phyloP scores from a whole-genome alignment of 768 basidiomycete species.

The Lyophyllum semitale region DNA sequence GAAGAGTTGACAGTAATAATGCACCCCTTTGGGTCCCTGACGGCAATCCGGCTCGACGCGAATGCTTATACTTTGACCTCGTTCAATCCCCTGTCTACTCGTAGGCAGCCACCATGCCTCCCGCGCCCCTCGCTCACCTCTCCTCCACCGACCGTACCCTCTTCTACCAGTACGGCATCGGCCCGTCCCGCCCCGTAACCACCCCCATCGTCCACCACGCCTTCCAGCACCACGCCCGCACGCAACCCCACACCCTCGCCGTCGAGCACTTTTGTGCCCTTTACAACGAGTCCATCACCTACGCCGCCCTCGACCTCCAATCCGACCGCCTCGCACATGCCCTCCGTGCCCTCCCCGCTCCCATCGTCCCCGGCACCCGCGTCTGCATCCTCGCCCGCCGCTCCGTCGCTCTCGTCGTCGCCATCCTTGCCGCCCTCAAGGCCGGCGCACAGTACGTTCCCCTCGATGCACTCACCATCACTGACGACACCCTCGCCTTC shows the following conservation, averaged over 20 bases:
- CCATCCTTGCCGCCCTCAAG: slow-evolving; percentile 55
- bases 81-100: too few species aligned
- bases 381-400: slow-evolving; percentile 58
- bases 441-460: slow-evolving; percentile 63
- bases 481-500: slow-evolving; percentile 53
- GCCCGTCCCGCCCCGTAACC: slow-evolving; percentile 34
- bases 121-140: slow-evolving; percentile 14
- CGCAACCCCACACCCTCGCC: slow-evolving; percentile 44
- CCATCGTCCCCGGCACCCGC: slow-evolving; percentile 48
- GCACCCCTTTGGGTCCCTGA: too few species aligned
- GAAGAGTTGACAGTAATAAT: too few species aligned
- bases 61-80: too few species aligned
- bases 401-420: slow-evolving; percentile 53
- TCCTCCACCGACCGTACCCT: slow-evolving; percentile 40
- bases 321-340: slow-evolving; percentile 47
- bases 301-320: slow-evolving; percentile 47
- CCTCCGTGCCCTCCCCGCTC: slow-evolving; percentile 36
- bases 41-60: too few species aligned
- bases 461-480: slow-evolving; percentile 57
- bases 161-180: slow-evolving; percentile 49
- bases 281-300: slow-evolving; percentile 43
- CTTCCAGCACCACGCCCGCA: slow-evolving; percentile 47
- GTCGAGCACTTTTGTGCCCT: slow-evolving; percentile 45
- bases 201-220: slow-evolving; percentile 58
- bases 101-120: not conserved